Base-by-base conservation (phyloP, 140 eudicot species). In the Erigeron philadelphicus region DNA sequence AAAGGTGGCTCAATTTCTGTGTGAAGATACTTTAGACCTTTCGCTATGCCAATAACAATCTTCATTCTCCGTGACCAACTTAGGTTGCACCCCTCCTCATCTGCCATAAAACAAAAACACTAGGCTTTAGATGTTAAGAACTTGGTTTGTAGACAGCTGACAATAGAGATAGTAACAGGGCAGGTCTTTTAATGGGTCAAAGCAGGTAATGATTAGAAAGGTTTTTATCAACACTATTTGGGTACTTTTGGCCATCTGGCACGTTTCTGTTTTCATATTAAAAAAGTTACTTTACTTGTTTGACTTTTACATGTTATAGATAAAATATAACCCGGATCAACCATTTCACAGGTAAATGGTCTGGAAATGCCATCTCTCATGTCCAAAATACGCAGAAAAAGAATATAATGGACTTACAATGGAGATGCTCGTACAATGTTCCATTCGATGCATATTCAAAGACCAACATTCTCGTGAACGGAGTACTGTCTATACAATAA, bases 391-490 rank as follows among this genome's bases (percentile, higher is more conserved):
- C 19, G 21, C 0, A 69, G 21, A 40, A 55, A 31, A 49, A 59
- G 60, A 61, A 72, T 17, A 5, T 17, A 21, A 23, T 55, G 21
- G 45, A 75, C 94, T 81, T 82, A 93, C 98, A 93, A 74, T 93
- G 98, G 50, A 92, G 86, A 76, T 93, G 95, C 82, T 93, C 98
- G 54, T 84, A 84, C 48, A 93, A 79, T 43, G 98, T 93, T 64
- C 98, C 98, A 66, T 93, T 93, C 8, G 98, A 93, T 70, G 98
- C 90, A 50, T 93, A 93, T 64, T 93, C 96, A 71, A 93, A 86
- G 21, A 89, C 90, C 67, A 93, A 77, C 98, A 93, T 93, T 75
- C 98, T 81, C 15, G 98, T 81, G 73, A 93, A 89, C 12, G 96
- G 98, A 58, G 54, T 61, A 68, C 75, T 81, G 68, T 87, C 96